Conservation (phyloP, 2,329 filamentous ascomycete genomes). For the Beauveria bassiana region DNA sequence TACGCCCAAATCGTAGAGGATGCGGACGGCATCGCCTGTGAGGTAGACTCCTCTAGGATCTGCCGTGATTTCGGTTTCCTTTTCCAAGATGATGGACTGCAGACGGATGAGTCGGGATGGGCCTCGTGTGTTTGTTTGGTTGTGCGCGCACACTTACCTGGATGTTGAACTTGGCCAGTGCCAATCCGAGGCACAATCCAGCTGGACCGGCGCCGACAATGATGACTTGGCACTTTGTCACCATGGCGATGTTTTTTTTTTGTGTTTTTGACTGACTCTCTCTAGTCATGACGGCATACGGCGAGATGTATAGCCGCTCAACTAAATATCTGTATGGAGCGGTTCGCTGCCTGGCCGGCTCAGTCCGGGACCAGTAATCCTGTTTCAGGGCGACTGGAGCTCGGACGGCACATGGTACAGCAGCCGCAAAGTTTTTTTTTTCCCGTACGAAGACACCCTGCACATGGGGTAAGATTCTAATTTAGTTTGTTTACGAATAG, state of each 20-base stretch:
- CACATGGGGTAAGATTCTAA: no score
- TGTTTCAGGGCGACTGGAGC: background rate
- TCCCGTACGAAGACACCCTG: no score
- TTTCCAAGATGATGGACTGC: slow-evolving; percentile 20
- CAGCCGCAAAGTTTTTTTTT: no score
- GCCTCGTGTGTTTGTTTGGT: background rate
- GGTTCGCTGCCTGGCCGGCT: no score
- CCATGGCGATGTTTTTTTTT: background rate
- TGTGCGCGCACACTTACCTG: background rate
- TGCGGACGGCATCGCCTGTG: slow-evolving; percentile 23
- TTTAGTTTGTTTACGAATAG: no score
- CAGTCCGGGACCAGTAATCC: background rate
- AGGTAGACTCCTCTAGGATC: slow-evolving; percentile 25
- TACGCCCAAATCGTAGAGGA: slow-evolving; percentile 18
- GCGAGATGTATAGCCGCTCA: background rate
- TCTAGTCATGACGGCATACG: background rate
- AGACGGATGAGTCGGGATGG: background rate
- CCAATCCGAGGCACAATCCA: background rate
- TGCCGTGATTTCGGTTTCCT: slow-evolving; percentile 17
- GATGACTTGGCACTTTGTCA: background rate
- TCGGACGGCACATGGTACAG: background rate
- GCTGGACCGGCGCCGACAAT: background rate
- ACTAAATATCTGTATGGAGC: background rate
- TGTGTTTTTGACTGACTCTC: no score
- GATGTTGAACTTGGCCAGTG: background rate